Evolutionary conservation across 2,329 filamentous ascomycete genomes (phyloP), one percentile per base, ranked within the genome.

Genomic region (Neophaeococcomyces aloes): DNA sequence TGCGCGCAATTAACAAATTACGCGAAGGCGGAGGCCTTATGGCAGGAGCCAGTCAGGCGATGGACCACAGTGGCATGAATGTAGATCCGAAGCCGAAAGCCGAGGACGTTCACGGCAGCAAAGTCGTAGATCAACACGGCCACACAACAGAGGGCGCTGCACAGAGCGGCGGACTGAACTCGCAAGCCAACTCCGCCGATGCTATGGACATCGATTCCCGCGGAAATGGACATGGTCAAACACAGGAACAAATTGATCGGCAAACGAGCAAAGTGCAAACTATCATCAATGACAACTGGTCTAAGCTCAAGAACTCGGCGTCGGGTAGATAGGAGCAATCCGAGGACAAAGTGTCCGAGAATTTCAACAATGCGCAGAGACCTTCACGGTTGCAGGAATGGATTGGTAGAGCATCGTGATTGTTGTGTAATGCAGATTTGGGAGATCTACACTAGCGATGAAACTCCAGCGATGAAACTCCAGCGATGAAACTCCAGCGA

Each of bases 1-100:
- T 81, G 25, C 69, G 78, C 18, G 78, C 78, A 2, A 81, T 81
- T 59, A 81, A 81, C 57, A 79, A 81, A 59, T 62, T 81, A 11
- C 67, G 78, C 48, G 76, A 78, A 31, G 76, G 75, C 21, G 73
- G 74, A 23, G 72, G 72, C 8, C 68, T 76, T 30, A 56, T 56
- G 54, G 34, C 45, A 6, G 67, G 62, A 2, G 76, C 79, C 69
- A 10, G 23, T 10, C 23, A 27, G 10, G 23, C 23, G 10, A 76
- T 77, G 74, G 76, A 80, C n/a, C n/a, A n/a, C 45, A 76, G 76
- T 4, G 70, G 71, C 3, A 67, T 71, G 59, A 74, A 71, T 34
- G 65, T 70, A 39, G 73, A 79, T 52, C 77, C 78, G 3, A 68
- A 66, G 45, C 65, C 78, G 4, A 68, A 65, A 45, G 60, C 64